Base-by-base conservation (phyloP, 305 asterid species). In the Petunia hybrid region DNA sequence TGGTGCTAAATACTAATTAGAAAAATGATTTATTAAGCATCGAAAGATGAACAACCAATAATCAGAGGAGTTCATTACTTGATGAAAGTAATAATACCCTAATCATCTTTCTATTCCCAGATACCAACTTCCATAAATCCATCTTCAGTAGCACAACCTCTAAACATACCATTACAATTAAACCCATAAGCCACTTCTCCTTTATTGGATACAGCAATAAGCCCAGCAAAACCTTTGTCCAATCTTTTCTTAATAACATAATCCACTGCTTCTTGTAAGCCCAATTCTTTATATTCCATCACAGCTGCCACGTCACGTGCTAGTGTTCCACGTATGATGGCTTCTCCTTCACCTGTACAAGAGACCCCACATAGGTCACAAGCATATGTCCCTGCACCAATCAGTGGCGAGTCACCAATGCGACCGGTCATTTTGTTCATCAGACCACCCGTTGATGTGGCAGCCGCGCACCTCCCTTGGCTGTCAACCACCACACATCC, bases 271-370 rank as follows among this genome's bases (percentile, higher is more conserved):
- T 88, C 95, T 79, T 92, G 97, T 8, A 95, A 93, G 4, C 90
- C 81, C 31, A 94, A 42, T 2, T 86, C 98, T 82, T 91, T 94
- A 73, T 94, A 95, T 88, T 95, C 99, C 98, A 95, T 95, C 73
- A 95, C 80, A 1, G 98, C 99, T 10, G 98, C 97, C 88, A 94
- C 98, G 31, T 95, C 99, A 0, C 99, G 97, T 0, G 98, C 99
- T 2, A 95, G 91, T 13, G 99, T 95, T 5, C 97, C 95, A 1
- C 99, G 97, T 60, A 95, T 92, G 81, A 95, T 95, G 41, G 99
- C 99, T 85, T 95, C 99, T 0, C 99, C 99, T 67, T 95, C 99
- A 1, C 99, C 99, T 0, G 99, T 95, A 90, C 99, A 95, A 7
- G 99, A 95, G 0, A 95, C 97, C 4, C 90, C 98, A 9, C 99